Evolutionary conservation across 345 rosid species (phyloP), one percentile per base, ranked within the genome.

Genomic region (Murraya koenigii): DNA sequence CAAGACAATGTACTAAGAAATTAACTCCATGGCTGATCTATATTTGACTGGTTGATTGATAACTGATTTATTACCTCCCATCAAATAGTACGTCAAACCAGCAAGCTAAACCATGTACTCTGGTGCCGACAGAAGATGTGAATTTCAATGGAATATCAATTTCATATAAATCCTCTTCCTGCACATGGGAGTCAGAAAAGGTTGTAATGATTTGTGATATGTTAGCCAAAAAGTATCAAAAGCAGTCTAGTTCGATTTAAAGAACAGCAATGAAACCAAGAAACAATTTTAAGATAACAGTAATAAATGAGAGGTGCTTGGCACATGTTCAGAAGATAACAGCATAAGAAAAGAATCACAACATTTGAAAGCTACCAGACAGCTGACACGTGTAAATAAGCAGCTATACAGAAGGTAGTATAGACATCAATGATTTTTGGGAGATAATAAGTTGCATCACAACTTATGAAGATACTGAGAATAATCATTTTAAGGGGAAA

Each of bases 71-170:
- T 84, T 85, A 87, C 98, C 98, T 96, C 76, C 99, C 99, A 52
- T 94, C 86, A 66, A 96, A 96, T 72, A 96, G 82, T 65, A 96
- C 97, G 58, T 96, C 99, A 28, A 96, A 96, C 99, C 99, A 96
- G 80, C 98, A 96, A 68, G 99, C 99, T 84, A 96, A 84, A 26
- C 99, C 99, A 76, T 96, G 99, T 72, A 96, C 80, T 85, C 98
- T 86, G 69, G 99, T 87, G 71, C 99, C 97, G 44, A 92, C 89
- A 56, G 97, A 85, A 56, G 98, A 91, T 63, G 80, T 81, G 74
- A 96, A 96, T 84, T 88, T 96, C 78, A 96, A 81, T 1, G 99
- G 99, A 80, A 96, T 85, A 78, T 90, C 97, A 79, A 94, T 87
- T 85, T 96, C 98, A 76, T 94, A 96, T 33, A 96, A 78, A 10